Base-by-base conservation (phyloP, 192 early-diverging fungal species). In the Entomortierella beljakovae region DNA sequence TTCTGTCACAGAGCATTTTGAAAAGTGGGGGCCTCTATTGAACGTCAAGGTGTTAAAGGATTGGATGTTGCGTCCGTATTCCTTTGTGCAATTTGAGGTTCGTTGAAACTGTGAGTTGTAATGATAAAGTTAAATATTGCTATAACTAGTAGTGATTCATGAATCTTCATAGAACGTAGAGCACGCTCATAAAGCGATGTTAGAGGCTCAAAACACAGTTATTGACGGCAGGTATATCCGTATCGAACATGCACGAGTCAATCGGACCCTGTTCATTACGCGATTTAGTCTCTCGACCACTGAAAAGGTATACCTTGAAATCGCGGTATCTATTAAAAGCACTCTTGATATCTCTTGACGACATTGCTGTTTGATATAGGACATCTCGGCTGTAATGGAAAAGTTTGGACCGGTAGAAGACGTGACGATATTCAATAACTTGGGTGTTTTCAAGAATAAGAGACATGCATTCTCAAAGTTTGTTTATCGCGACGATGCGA, bases 11-110 rank as follows among this genome's bases (percentile, higher is more conserved):
- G 38, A 69, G 8, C 88, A 91, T 64, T 92, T 94, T 58, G 31
- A 76, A 10, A 68, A 86, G 61, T 94, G 90, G 90, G 93, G 93
- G 0, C 25, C 35, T 9, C 42, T 94, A 3, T 43, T 89, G 11
- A 83, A 92, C 64, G 89, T 94, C 49, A 93, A 93, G 60, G 91
- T 94, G 7, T 50, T 92, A n/a, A 90, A 87, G 59, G 93, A 94
- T 59, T 91, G 87, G 88, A 72, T 89, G 70, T 54, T 80, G 18
- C 68, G 93, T 10, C 93, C 93, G 2, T 94, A 92, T 63, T 89
- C 92, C 5, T 94, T 94, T 71, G 93, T 94, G 2, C 93, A 94
- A 69, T 94, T 87, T 73, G 86, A 88, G 72, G 90, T 89, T 66
- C 5, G 62, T 35, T 33, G 9, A 16, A 43, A 43, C n/a, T n/a